A percentile compares a stretch with the other conserved stretches of the same genome.
Evolutionary conservation across 2,329 filamentous ascomycete species (phyloP).

Genomic region (Talaromyces funiculosus): DNA sequence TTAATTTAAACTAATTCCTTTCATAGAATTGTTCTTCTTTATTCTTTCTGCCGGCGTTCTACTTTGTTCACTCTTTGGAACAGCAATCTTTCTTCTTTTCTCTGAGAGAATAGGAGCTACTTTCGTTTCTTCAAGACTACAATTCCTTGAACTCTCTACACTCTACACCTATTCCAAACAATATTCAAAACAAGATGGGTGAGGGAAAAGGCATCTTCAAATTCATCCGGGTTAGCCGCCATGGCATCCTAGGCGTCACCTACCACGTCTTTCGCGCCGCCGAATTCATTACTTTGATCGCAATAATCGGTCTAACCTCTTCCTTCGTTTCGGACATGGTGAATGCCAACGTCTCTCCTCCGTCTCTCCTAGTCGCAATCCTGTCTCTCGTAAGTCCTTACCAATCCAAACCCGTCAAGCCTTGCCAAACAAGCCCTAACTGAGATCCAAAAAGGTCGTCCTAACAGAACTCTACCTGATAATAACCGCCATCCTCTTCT

Average conservation of each 20-base stretch:
- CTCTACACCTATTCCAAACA: not conserved
- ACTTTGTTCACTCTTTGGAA: not conserved
- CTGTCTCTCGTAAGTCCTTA: slow-evolving; percentile 6
- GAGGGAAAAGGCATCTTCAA: not conserved
- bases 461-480: slow-evolving; percentile 73
- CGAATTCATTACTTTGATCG: slow-evolving; percentile 65
- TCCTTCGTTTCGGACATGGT: slow-evolving; percentile 79
- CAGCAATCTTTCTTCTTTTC: not conserved
- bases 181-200: not conserved
- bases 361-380: slow-evolving; percentile 58
- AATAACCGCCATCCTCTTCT: slow-evolving; percentile 76
- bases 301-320: slow-evolving; percentile 71
- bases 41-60: not conserved
- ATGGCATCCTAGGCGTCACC: slow-evolving; percentile 69
- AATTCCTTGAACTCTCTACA: not conserved
- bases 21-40: not conserved
- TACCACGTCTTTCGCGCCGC: slow-evolving; percentile 69
- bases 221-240: slow-evolving; percentile 29
- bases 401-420: not conserved
- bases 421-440: slow-evolving; percentile 20
- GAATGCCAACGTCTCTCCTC: slow-evolving; percentile 57
- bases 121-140: not conserved
- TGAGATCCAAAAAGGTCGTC: slow-evolving; percentile 54
- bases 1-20: not conserved
- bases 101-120: not conserved